A percentile compares a stretch with the other conserved stretches of the same genome.
These are phyloP conservation scores for Bidens hawaiensis DNA, from an alignment of 140 eudicot genomes.

Conservation along the genomic window DNA sequence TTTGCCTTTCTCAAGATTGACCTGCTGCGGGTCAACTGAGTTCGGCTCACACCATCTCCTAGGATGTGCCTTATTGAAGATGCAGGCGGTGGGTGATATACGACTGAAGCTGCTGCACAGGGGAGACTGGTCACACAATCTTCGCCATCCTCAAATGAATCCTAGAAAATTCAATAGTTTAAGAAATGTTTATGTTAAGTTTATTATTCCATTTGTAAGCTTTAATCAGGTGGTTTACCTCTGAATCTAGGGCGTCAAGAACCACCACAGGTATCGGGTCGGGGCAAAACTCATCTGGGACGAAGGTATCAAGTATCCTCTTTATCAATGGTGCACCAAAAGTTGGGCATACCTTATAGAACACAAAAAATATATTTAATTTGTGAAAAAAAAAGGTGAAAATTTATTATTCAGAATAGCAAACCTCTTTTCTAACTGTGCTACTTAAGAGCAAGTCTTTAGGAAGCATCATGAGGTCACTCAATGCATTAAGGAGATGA, in stretches of 20 bases:
- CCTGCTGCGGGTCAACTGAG: slow-evolving; percentile 54
- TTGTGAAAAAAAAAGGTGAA: background rate
- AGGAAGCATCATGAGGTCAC: slow-evolving; percentile 99
- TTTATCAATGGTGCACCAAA: slow-evolving; percentile 64
- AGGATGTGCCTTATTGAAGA: slow-evolving; percentile 42
- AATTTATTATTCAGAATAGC: background rate
- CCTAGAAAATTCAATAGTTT: slow-evolving; percentile 24
- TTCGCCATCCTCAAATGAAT: slow-evolving; percentile 40
- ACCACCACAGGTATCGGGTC: slow-evolving; percentile 70
- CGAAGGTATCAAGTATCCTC: slow-evolving; percentile 59
- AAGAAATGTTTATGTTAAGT: background rate
- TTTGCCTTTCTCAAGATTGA: slow-evolving; percentile 72
- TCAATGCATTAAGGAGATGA: slow-evolving; percentile 75
- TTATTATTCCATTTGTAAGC: background rate
- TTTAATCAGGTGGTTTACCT: slow-evolving; percentile 42
- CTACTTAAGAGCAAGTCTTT: slow-evolving; percentile 82
- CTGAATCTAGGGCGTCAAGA: slow-evolving; percentile 65
- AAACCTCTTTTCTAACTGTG: slow-evolving; percentile 80
- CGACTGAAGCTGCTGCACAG: slow-evolving; percentile 58
- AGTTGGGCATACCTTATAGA: slow-evolving; percentile 74
- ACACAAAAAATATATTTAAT: background rate
- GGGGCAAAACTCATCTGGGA: slow-evolving; percentile 92
- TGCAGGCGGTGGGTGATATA: slow-evolving; percentile 56
- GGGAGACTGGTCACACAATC: slow-evolving; percentile 51
- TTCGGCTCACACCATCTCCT: slow-evolving; percentile 37